Percentiles rank a stretch among this genome's conserved stretches.
Evolutionary conservation across 306 rosid genomes (phyloP).

Genomic region (Fragaria vesca): DNA sequence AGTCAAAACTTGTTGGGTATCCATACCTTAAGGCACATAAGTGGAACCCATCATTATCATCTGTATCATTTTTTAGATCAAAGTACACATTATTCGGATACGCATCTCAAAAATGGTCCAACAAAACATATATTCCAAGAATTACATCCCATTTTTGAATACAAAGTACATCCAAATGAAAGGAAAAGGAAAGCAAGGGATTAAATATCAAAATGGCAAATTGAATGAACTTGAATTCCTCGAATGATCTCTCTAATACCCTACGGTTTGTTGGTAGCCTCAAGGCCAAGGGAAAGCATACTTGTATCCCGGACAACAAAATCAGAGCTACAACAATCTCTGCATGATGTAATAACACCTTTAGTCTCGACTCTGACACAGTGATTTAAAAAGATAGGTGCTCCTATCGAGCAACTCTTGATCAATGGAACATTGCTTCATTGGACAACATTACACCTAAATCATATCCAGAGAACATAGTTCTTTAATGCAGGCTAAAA

Average conservation of each 20-base stretch:
- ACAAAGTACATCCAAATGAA: background rate
- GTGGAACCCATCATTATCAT: no score
- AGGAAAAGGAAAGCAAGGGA: background rate
- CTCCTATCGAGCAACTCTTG: background rate
- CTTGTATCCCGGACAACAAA: background rate
- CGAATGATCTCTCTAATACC: background rate
- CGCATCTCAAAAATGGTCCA: background rate
- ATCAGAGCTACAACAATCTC: background rate
- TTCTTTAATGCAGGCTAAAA: background rate
- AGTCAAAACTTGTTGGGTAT: no score
- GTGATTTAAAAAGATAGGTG: no score
- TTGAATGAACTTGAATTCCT: background rate
- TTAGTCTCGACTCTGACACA: no score
- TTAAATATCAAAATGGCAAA: background rate
- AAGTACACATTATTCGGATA: no score
- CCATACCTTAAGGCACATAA: no score
- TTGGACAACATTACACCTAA: conserved; percentile 5
- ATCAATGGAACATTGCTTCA: conserved; percentile 12
- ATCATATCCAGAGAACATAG: background rate
- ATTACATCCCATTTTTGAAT: background rate
- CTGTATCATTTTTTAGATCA: no score
- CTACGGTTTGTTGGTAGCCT: background rate
- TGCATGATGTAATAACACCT: background rate
- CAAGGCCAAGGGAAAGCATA: background rate
- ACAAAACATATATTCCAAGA: background rate